phyloP scores from a whole-genome alignment of 176 grass and related monocot species.

The Carex parvula region DNA sequence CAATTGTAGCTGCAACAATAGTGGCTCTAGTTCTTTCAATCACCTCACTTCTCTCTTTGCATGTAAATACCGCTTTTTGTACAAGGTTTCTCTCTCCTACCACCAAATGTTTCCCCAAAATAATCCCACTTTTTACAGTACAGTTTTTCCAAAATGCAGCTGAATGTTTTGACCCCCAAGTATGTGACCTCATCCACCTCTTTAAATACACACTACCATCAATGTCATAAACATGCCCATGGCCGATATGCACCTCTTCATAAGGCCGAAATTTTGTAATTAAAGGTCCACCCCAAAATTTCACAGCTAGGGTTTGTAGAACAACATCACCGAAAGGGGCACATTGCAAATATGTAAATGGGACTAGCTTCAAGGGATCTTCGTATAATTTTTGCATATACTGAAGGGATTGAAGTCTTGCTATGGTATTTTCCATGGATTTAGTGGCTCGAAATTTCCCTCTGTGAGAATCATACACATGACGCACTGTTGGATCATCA shows the following conservation, averaged over 20 bases:
- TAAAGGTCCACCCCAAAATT: conserved; percentile 78
- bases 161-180: conserved; percentile 69
- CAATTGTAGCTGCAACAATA: conserved; percentile 86
- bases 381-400: conserved; percentile 76
- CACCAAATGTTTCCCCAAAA: conserved; percentile 89
- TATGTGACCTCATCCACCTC: conserved; percentile 85
- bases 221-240: conserved; percentile 62
- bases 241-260: conserved; percentile 42
- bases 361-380: conserved; percentile 79
- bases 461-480: conserved; percentile 73
- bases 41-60: conserved; percentile 76
- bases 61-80: conserved; percentile 59
- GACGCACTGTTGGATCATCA: conserved; percentile 69
- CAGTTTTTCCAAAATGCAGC: conserved; percentile 73
- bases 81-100: conserved; percentile 80
- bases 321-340: conserved; percentile 78
- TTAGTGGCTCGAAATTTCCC: conserved; percentile 73
- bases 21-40: conserved; percentile 80
- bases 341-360: conserved; percentile 67
- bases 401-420: conserved; percentile 91
- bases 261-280: conserved; percentile 59
- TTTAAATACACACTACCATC: conserved; percentile 84
- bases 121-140: conserved; percentile 57
- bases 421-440: conserved; percentile 74
- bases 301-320: conserved; percentile 81